These are phyloP conservation scores for Penicillium sumatraense DNA, from an alignment of 2,329 filamentous ascomycete species.

Conservation along the genomic window DNA sequence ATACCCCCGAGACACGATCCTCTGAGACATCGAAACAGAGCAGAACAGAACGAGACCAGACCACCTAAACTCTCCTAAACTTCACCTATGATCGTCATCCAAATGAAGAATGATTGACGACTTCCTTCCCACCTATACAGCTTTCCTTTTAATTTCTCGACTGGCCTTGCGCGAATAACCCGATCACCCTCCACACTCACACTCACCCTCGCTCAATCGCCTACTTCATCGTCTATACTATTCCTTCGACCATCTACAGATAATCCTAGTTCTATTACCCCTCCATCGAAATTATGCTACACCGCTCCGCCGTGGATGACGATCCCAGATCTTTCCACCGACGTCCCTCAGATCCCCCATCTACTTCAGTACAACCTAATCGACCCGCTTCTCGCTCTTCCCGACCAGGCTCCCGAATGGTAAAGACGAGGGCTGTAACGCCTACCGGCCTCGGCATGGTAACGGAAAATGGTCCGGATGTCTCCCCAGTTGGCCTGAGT, in stretches of 20 bases:
- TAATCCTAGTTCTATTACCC: slow-evolving; percentile 2
- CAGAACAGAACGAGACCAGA: no score
- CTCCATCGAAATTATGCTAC: slow-evolving; percentile 25
- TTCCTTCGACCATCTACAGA: neutral
- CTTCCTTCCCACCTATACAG: slow-evolving; percentile 6
- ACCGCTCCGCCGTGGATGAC: slow-evolving; percentile 29
- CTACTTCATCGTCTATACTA: no score
- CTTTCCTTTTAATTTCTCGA: slow-evolving; percentile 5
- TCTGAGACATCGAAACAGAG: no score
- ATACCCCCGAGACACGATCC: no score
- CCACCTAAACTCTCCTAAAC: no score
- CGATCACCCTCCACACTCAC: neutral
- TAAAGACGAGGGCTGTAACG: slow-evolving; percentile 17
- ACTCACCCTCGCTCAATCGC: no score
- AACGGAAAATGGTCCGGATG: slow-evolving; percentile 20
- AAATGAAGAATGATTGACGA: slow-evolving; percentile 21
- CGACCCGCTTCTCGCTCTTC: slow-evolving; percentile 27
- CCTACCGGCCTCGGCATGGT: slow-evolving; percentile 23
- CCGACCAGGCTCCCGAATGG: slow-evolving; percentile 24
- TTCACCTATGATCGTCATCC: neutral
- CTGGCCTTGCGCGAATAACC: slow-evolving; percentile 8
- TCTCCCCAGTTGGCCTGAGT: slow-evolving; percentile 15
- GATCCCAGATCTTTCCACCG: slow-evolving; percentile 26
- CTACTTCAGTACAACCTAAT: slow-evolving; percentile 16
- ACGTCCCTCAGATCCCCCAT: slow-evolving; percentile 20